A percentile compares a stretch with the other conserved stretches of the same genome.
phyloP scores from a whole-genome alignment of 2,329 filamentous ascomycete genomes.

The Trichoderma citrinoviride region DNA sequence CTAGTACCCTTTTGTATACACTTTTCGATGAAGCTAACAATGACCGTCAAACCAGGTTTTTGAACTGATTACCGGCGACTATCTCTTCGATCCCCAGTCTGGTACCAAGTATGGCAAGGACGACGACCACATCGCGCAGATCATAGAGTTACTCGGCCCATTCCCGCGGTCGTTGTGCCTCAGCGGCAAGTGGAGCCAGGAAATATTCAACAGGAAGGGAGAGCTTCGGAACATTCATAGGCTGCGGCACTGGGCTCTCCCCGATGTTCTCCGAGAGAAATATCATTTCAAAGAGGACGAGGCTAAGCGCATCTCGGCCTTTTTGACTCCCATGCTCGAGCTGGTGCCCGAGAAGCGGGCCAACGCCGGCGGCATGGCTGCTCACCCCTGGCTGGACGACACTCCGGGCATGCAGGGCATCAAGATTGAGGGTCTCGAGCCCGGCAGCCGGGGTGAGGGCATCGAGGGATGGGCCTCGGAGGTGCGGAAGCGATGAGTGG shows the following conservation, averaged over 20 bases:
- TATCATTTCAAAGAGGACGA: slow-evolving; percentile 91
- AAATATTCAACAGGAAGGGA: slow-evolving; percentile 97
- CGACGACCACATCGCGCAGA: slow-evolving; percentile 98
- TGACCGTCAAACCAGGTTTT: slow-evolving; percentile 66
- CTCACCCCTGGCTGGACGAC: slow-evolving; percentile 77
- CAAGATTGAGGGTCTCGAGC: slow-evolving; percentile 67
- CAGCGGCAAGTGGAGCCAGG: slow-evolving; percentile 94
- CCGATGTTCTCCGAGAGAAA: slow-evolving; percentile 91
- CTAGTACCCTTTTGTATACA: neutral
- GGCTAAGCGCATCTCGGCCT: slow-evolving; percentile 71
- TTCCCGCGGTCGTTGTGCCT: slow-evolving; percentile 92
- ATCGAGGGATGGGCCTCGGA: slow-evolving; percentile 94
- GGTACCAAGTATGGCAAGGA: slow-evolving; percentile 99
- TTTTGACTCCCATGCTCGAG: slow-evolving; percentile 88
- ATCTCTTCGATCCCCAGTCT: slow-evolving; percentile 96
- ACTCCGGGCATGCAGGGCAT: slow-evolving; percentile 85
- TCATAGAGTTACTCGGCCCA: slow-evolving; percentile 90
- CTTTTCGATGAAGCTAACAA: neutral
- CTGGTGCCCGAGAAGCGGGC: slow-evolving; percentile 83
- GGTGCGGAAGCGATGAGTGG: slow-evolving; percentile 70
- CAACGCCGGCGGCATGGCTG: slow-evolving; percentile 93
- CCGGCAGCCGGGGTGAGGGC: slow-evolving; percentile 82
- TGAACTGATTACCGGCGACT: slow-evolving; percentile 96
- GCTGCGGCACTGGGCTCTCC: slow-evolving; percentile 89
- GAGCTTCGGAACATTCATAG: slow-evolving; percentile 97